Evolutionary conservation across 768 basidiomycete genomes (phyloP), one percentile per base, ranked within the genome.

Genomic region (Boletus rubroflammeus): DNA sequence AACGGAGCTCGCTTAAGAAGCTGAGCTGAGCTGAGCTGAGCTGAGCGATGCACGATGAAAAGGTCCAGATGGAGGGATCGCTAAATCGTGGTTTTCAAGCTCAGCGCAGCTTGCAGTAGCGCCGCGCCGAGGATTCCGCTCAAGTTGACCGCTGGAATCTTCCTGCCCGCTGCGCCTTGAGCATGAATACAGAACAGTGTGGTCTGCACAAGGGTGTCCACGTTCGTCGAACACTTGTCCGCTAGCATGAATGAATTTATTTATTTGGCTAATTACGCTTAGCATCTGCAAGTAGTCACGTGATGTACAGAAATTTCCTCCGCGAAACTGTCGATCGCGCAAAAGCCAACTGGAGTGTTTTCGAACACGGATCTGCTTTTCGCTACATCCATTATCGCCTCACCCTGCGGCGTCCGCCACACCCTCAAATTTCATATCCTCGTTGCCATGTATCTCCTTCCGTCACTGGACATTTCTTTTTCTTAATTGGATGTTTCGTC

Each of bases 361-460:
- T 54, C 50, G 52, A 54, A 28, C 51, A 46, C n/a, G 57, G 57
- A 61, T 63, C 58, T 57, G 35, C 53, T 54, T 51, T 58, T 36
- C 29, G 39, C 32, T 48, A 29, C 56, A 21, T 49, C 54, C 55
- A 58, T 53, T 36, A 48, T 38, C 56, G 52, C 41, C 53, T 52
- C 55, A 28, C 50, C 42, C 51, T 62, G 65, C 63, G 62, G 64
- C 54, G 57, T 65, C 51, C 60, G 63, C 63, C 63, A 65, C 64
- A 56, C 41, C 40, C 39, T 46, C 48, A 28, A 35, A 17, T 50
- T 51, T 57, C 52, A 43, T 51, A 32, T 48, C 57, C 40, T 64
- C 47, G 65, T 66, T 67, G 59, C 59, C 52, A 62, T 57, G 57
- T 25, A 53, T 51, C 54, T 45, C 35, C 56, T 59, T 56, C 63